Conservation (phyloP, 73 alveolate species). For the Paramecium caudatum region DNA sequence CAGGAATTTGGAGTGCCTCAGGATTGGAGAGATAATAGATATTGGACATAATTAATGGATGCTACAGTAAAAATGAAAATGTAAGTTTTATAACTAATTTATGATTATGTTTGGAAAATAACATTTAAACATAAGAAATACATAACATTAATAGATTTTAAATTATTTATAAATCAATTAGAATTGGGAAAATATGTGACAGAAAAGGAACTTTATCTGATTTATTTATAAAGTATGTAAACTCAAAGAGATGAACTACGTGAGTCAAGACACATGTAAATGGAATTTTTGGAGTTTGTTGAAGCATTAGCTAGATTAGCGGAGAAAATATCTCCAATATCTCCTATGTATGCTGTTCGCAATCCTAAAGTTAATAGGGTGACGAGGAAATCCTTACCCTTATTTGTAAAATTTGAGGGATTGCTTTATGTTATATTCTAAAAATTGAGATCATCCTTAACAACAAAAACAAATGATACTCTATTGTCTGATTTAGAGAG, state of each 20-base stretch:
- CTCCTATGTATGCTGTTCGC: constrained; percentile 63
- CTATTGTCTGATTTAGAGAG: not conserved
- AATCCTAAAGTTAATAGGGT: not conserved
- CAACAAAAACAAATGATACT: constrained; percentile 13
- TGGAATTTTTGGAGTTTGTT: constrained; percentile 83
- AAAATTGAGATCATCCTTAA: not conserved
- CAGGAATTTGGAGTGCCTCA: constrained; percentile 46
- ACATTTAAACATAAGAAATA: constrained; percentile 62
- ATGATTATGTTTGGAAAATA: constrained; percentile 36
- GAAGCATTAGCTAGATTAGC: constrained; percentile 90
- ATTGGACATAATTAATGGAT: constrained; percentile 67
- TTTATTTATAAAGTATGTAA: constrained; percentile 87
- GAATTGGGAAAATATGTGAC: constrained; percentile 70
- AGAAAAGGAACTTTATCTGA: constrained; percentile 85
- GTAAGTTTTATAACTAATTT: not conserved
- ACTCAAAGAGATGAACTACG: constrained; percentile 82
- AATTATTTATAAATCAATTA: not conserved
- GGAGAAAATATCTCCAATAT: constrained; percentile 73
- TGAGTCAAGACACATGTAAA: constrained; percentile 80
- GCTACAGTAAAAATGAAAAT: constrained; percentile 35
- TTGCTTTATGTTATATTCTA: constrained; percentile 13
- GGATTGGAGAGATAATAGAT: constrained; percentile 64
- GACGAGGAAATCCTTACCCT: constrained; percentile 39
- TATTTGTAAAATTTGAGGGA: constrained; percentile 66
- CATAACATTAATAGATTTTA: constrained; percentile 53